Evolutionary conservation across 257 asterid genomes (phyloP).

Genomic region (Solanum chiquidenum): DNA sequence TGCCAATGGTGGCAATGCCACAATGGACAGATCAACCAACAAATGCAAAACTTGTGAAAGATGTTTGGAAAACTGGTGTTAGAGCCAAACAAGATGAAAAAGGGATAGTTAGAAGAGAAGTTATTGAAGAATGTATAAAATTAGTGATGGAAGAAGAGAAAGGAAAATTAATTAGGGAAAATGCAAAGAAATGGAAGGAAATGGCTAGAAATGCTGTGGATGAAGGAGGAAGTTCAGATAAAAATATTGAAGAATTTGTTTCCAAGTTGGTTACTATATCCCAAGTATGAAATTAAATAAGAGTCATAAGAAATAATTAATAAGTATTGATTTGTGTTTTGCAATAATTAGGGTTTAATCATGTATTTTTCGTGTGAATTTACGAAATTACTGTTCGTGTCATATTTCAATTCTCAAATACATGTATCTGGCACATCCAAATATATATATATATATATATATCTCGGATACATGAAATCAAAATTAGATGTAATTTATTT

Average conservation of each 20-base stretch:
- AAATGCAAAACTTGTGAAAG: constrained; percentile 22
- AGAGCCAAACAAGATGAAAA: constrained; percentile 8
- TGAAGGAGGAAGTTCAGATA: constrained; percentile 34
- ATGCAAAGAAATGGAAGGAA: constrained; percentile 19
- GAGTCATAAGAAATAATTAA: no score
- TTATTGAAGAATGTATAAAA: constrained; percentile 7
- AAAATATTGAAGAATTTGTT: constrained; percentile 18
- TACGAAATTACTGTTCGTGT: no score
- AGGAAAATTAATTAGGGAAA: constrained; percentile 16
- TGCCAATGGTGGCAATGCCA: background rate
- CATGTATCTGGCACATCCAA: no score
- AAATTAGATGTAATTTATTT: no score
- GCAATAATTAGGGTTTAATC: no score
- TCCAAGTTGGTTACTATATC: background rate
- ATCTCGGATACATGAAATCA: no score
- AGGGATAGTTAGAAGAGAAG: constrained; percentile 24
- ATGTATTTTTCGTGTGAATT: no score
- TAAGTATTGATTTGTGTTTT: no score
- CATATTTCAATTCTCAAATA: no score
- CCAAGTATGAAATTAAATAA: no score
- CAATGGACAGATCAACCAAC: constrained; percentile 38
- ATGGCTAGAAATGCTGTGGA: constrained; percentile 16
- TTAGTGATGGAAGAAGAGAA: constrained; percentile 21
- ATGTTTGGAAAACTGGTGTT: constrained; percentile 33
- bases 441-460: no score